Evolutionary conservation across 1,284 basidiomycete species (phyloP).

Genomic region (Apiotrichum porosum): DNA sequence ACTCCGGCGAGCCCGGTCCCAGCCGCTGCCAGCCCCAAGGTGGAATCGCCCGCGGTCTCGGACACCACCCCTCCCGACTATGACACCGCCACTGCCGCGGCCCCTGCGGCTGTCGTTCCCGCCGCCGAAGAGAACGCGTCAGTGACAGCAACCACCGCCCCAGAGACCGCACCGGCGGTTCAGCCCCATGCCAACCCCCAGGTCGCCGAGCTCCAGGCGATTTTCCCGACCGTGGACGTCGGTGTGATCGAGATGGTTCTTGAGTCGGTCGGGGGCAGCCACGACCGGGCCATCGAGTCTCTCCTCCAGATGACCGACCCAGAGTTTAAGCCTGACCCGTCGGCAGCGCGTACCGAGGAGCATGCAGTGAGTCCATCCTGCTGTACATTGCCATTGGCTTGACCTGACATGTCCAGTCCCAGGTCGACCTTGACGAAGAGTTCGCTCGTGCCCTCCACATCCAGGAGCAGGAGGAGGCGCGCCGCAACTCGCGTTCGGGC

Average conservation of each 20-base stretch:
- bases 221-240: constrained; percentile 43
- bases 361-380: not conserved
- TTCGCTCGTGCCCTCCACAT: constrained; percentile 43
- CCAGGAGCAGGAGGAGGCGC: constrained; percentile 38
- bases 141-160: not conserved
- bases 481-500: not conserved
- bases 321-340: constrained; percentile 40
- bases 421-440: constrained; percentile 45
- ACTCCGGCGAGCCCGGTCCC: no score
- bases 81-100: not conserved
- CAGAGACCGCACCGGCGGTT: not conserved
- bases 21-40: not conserved
- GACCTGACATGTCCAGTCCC: constrained; percentile 24
- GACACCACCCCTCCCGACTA: not conserved
- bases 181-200: constrained; percentile 26
- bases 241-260: constrained; percentile 45
- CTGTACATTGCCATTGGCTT: not conserved
- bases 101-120: not conserved
- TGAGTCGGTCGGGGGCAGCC: constrained; percentile 37
- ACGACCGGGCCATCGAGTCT: constrained; percentile 45
- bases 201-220: constrained; percentile 34
- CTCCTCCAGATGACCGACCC: constrained; percentile 47
- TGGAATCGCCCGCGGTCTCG: not conserved
- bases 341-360: constrained; percentile 6
- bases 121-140: no score